Base-by-base conservation (phyloP, 805 yeast genomes). In the Allodekkera sacchari region DNA sequence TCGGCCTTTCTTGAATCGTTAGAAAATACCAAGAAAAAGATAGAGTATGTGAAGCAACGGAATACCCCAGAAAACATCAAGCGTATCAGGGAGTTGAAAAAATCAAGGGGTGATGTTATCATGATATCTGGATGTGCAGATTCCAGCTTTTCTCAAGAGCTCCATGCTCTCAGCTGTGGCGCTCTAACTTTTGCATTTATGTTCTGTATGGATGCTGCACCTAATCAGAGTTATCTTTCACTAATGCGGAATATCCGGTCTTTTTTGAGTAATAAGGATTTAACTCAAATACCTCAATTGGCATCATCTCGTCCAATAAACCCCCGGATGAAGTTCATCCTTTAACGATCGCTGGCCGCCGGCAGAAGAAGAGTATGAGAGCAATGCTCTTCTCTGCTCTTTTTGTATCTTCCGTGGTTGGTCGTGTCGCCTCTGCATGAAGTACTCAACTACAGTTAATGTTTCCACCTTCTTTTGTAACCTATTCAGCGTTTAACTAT, bases 131-230 rank as follows among this genome's bases (percentile, higher is more conserved):
- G 94, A 5, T 84, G 94, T 43, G 82, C 79, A 50, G 95, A 83
- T 55, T 66, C 71, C 32, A 94, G 84, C 57, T 84, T 94, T 0
- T 71, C 80, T 35, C 94, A 94, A 6, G 94, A 83, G 54, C 80
- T 94, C 0, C 63, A 72, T 23, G 87, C 88, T 18, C 58, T 55
- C 8, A 70, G 76, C 25, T 81, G 92, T 0, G 95, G 95, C 35
- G 95, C 95, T 4, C 78, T 83, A 83, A 77, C 87, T 16, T 81
- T 74, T 58, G 79, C 94, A 1, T 82, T 84, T 46, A 64, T 82
- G 27, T 63, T 65, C 37, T 88, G 80, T 6, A 57, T 83, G 62
- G 44, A 58, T 18, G 59, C 64, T 30, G 71, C 74, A 47, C 77
- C 83, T 6, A 65, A 68, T 43, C 92, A 82, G 57, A 66, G 79